phyloP scores from a whole-genome alignment of 148 eudicot species.

The Rhododendron williamsianum region DNA sequence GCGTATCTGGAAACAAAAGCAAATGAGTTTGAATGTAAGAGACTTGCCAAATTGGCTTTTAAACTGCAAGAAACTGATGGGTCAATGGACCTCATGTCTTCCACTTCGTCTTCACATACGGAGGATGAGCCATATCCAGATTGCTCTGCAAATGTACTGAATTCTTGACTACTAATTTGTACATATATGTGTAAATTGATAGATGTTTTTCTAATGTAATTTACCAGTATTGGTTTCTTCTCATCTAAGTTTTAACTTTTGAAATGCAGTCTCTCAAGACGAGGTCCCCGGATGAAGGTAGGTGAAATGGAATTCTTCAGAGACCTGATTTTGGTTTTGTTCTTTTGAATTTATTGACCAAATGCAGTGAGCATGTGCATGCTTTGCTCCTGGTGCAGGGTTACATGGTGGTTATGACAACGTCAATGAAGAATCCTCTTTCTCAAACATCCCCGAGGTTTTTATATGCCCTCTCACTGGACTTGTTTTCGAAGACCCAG shows the following conservation, averaged over 20 bases:
- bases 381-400: conserved; percentile 18
- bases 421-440: conserved; percentile 12
- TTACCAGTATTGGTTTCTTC: neutral
- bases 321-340: neutral
- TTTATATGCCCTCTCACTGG: conserved; percentile 51
- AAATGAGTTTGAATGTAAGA: conserved; percentile 19
- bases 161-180: neutral
- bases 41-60: conserved; percentile 23
- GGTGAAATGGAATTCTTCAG: neutral
- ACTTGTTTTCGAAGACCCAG: conserved; percentile 42
- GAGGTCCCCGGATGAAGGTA: conserved; percentile 20
- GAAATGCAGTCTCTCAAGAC: conserved; percentile 13
- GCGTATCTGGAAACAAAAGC: conserved; percentile 13
- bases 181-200: neutral
- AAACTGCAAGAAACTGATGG: conserved; percentile 21
- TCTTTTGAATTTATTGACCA: neutral
- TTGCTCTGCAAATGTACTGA: conserved; percentile 10
- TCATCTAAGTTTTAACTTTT: conserved; percentile 2
- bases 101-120: neutral
- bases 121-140: conserved; percentile 16
- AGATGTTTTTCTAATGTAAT: neutral
- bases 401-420: conserved; percentile 11
- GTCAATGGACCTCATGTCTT: conserved; percentile 3
- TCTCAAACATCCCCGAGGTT: conserved; percentile 32
- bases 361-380: neutral